These are phyloP conservation scores for Petunia axillaris DNA, from an alignment of 257 asterid species.

Conservation along the genomic window DNA sequence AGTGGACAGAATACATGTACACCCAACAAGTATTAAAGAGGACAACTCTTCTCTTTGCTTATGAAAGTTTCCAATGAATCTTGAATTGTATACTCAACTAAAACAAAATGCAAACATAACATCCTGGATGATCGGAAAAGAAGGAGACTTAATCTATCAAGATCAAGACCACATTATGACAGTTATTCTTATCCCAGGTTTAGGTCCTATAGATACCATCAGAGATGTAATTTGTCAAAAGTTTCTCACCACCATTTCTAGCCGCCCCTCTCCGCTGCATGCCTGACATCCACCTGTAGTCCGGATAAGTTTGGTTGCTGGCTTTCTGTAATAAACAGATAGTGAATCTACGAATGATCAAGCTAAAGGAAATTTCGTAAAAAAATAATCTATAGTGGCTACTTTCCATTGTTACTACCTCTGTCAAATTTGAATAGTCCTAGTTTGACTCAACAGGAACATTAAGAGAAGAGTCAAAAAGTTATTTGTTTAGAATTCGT, in stretches of 20 bases:
- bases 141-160: neutral
- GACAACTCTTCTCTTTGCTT: neutral
- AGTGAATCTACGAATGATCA: conserved; percentile 5
- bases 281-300: conserved; percentile 36
- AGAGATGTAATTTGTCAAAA: conserved; percentile 37
- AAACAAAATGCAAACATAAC: neutral
- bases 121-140: neutral
- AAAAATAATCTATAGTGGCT: neutral
- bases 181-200: neutral
- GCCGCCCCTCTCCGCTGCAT: conserved; percentile 46
- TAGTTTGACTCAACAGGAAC: neutral
- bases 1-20: neutral
- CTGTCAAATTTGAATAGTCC: neutral
- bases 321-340: conserved; percentile 40
- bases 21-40: neutral
- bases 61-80: neutral
- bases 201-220: conserved; percentile 38
- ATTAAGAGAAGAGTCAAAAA: neutral
- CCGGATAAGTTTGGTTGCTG: conserved; percentile 29
- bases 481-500: too few species aligned
- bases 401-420: neutral
- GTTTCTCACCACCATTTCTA: conserved; percentile 42
- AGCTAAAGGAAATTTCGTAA: conserved; percentile 17
- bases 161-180: conserved; percentile 19
- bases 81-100: neutral